phyloP scores from a whole-genome alignment of 768 basidiomycete species.

The Brasilioporus rufonigricans region DNA sequence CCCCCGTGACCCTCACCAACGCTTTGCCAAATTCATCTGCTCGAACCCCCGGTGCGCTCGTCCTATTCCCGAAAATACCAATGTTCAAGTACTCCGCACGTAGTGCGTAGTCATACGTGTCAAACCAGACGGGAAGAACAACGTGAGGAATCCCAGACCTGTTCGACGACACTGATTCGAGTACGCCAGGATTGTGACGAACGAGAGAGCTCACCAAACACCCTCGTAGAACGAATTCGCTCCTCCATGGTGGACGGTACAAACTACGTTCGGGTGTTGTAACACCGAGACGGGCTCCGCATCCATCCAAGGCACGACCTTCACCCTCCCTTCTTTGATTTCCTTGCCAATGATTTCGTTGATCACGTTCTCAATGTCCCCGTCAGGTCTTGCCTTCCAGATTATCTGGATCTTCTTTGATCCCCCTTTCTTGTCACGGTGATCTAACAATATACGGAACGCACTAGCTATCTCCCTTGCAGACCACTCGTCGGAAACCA shows the following conservation, averaged over 20 bases:
- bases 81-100: too few species aligned
- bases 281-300: too few species aligned
- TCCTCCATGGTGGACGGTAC: not conserved
- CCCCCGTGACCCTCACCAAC: too few species aligned
- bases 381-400: not conserved
- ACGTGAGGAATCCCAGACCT: too few species aligned
- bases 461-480: too few species aligned
- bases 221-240: too few species aligned
- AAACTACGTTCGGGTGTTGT: not conserved
- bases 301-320: conserved; percentile 9
- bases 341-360: not conserved
- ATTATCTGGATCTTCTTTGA: not conserved
- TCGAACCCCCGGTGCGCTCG: not conserved
- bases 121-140: conserved; percentile 9
- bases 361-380: not conserved
- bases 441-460: conserved; percentile 2
- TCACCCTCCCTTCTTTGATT: conserved; percentile 5
- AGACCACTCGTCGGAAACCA: not conserved
- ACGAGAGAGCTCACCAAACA: too few species aligned
- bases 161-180: too few species aligned
- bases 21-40: conserved; percentile 2
- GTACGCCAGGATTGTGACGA: too few species aligned
- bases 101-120: conserved; percentile 6
- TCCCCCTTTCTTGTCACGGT: not conserved
- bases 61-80: too few species aligned